phyloP scores from a whole-genome alignment of 345 rosid genomes.

The Ceriops zippeliana region DNA sequence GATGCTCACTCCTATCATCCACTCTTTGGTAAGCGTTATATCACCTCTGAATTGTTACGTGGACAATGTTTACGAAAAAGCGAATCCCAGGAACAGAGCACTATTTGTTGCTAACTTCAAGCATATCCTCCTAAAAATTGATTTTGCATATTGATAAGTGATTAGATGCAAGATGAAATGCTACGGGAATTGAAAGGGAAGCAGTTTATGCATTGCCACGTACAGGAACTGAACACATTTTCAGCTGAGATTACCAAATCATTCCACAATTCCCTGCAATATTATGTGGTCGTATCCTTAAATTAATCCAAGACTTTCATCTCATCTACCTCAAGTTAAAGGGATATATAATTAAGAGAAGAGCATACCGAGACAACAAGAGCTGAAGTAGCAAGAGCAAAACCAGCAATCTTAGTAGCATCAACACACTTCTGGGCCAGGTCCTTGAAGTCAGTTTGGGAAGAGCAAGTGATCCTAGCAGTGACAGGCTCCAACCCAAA shows the following conservation, averaged over 20 bases:
- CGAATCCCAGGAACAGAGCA: background rate
- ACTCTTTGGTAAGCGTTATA: background rate
- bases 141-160: too few species aligned
- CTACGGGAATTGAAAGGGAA: background rate
- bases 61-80: background rate
- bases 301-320: too few species aligned
- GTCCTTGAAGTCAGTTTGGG: constrained; percentile 63
- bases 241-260: too few species aligned
- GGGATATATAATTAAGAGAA: background rate
- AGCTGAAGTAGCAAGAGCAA: constrained; percentile 93
- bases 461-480: constrained; percentile 69
- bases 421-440: constrained; percentile 66
- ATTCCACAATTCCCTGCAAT: too few species aligned
- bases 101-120: background rate
- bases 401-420: constrained; percentile 74
- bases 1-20: background rate
- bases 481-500: constrained; percentile 53
- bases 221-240: too few species aligned
- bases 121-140: background rate
- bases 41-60: background rate
- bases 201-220: too few species aligned
- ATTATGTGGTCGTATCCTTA: too few species aligned
- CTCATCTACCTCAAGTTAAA: too few species aligned
- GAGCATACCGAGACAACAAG: constrained; percentile 76
- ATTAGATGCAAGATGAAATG: too few species aligned